These are phyloP conservation scores for Crithidia expoeki DNA, from an alignment of 208 protist species.

Conservation along the genomic window DNA sequence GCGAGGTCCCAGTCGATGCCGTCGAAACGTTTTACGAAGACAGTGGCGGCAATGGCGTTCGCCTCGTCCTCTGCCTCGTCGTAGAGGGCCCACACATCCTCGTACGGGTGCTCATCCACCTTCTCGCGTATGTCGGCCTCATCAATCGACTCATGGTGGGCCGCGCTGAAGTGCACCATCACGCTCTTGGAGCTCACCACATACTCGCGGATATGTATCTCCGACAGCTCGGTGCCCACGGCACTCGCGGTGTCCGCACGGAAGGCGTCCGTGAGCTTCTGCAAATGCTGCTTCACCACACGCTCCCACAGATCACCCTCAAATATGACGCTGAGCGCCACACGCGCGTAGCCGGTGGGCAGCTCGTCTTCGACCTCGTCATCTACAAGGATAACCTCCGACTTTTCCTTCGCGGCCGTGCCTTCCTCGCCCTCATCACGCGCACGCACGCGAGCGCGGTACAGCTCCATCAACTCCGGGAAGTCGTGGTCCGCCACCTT, in stretches of 20 bases:
- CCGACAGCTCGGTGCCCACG: constrained; percentile 24
- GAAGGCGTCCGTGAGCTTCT: constrained; percentile 36
- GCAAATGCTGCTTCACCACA: constrained; percentile 29
- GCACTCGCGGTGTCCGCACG: constrained; percentile 43
- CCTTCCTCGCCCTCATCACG: constrained; percentile 22
- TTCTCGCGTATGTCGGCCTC: constrained; percentile 10
- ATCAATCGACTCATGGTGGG: background rate
- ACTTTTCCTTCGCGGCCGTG: constrained; percentile 4
- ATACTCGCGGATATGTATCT: constrained; percentile 34
- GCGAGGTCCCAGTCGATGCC: constrained; percentile 52
- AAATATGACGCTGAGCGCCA: constrained; percentile 48
- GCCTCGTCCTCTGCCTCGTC: constrained; percentile 26
- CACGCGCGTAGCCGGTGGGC: constrained; percentile 25
- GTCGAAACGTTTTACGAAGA: constrained; percentile 48
- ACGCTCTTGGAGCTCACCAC: constrained; percentile 26
- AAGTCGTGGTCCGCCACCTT: constrained; percentile 40
- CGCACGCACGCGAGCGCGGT: constrained; percentile 40
- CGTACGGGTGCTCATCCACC: constrained; percentile 34
- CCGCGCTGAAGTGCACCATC: constrained; percentile 24
- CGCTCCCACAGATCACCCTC: constrained; percentile 46
- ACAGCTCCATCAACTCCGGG: constrained; percentile 55
- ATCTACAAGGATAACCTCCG: constrained; percentile 22
- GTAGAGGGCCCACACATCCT: constrained; percentile 36
- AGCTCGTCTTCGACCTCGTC: constrained; percentile 14
- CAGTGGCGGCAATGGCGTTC: background rate